Percentiles rank a stretch among this genome's conserved stretches.
These are phyloP conservation scores for Trapa bicornis DNA, from an alignment of 345 rosid genomes.

Conservation along the genomic window DNA sequence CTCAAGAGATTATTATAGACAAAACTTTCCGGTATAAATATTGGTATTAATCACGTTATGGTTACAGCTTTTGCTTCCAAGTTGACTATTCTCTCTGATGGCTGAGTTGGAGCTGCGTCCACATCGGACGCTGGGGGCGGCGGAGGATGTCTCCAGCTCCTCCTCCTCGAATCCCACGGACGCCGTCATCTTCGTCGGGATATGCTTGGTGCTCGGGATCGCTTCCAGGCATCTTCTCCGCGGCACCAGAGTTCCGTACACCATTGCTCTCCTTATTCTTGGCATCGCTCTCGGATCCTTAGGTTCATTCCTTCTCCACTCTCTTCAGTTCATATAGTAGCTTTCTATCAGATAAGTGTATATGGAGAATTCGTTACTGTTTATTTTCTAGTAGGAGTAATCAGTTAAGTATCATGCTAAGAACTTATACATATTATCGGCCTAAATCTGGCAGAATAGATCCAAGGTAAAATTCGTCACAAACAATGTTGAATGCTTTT, in stretches of 20 bases:
- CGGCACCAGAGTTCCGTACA: slow-evolving; percentile 88
- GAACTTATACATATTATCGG: background rate
- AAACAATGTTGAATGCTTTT: background rate
- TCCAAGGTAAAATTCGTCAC: background rate
- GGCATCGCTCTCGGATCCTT: slow-evolving; percentile 81
- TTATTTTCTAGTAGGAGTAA: background rate
- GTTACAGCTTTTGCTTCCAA: too few relatives aligned
- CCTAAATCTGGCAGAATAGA: background rate
- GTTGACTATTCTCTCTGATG: background rate
- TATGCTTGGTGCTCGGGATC: slow-evolving; percentile 66
- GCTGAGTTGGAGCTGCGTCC: slow-evolving; percentile 6
- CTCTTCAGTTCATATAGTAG: background rate
- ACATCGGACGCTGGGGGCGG: slow-evolving; percentile 2
- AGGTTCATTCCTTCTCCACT: slow-evolving; percentile 24
- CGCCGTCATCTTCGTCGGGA: slow-evolving; percentile 70
- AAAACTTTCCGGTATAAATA: too few relatives aligned
- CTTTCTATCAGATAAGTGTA: background rate
- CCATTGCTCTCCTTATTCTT: slow-evolving; percentile 77
- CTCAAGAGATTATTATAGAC: too few relatives aligned
- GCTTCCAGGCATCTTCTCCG: slow-evolving; percentile 65
- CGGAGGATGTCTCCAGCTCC: slow-evolving; percentile 3
- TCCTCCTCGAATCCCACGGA: slow-evolving; percentile 33
- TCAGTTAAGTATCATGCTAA: background rate
- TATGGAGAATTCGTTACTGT: background rate
- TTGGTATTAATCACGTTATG: too few relatives aligned